These are phyloP conservation scores for Aspergillus jensenii DNA, from an alignment of 2,329 filamentous ascomycete genomes.

Conservation along the genomic window DNA sequence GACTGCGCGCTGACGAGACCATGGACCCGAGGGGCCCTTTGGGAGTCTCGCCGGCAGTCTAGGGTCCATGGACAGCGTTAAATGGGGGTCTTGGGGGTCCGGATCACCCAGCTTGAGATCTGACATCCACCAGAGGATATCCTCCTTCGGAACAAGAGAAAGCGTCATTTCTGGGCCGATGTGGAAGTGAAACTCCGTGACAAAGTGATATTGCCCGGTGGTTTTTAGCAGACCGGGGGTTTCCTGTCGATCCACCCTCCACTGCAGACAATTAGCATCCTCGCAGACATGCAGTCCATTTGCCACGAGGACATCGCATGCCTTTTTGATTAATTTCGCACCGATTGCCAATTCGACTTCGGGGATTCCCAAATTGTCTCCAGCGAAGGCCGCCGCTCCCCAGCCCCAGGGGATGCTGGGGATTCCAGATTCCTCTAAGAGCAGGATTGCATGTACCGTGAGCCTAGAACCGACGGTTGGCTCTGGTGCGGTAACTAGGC, in stretches of 20 bases:
- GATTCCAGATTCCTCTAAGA: neutral
- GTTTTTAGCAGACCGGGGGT: no score
- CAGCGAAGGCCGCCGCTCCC: neutral
- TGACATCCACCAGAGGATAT: neutral
- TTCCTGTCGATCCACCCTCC: no score
- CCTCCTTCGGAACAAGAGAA: no score
- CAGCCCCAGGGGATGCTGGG: neutral
- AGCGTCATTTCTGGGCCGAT: no score
- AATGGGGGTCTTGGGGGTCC: neutral
- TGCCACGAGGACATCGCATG: neutral
- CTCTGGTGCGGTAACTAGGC: no score
- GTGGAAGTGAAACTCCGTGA: neutral
- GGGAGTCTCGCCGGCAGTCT: neutral
- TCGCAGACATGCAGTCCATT: neutral
- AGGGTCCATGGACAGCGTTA: neutral
- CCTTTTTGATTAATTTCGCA: neutral
- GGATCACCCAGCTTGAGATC: neutral
- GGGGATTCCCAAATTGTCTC: neutral
- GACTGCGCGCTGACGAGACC: neutral
- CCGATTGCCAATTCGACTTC: neutral
- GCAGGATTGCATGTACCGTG: no score
- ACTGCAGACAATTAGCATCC: neutral
- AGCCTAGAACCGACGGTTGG: no score
- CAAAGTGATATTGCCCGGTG: neutral
- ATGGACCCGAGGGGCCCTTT: neutral